Evolutionary conservation across 805 yeast genomes (phyloP).

Genomic region (Candida morakotiae): DNA sequence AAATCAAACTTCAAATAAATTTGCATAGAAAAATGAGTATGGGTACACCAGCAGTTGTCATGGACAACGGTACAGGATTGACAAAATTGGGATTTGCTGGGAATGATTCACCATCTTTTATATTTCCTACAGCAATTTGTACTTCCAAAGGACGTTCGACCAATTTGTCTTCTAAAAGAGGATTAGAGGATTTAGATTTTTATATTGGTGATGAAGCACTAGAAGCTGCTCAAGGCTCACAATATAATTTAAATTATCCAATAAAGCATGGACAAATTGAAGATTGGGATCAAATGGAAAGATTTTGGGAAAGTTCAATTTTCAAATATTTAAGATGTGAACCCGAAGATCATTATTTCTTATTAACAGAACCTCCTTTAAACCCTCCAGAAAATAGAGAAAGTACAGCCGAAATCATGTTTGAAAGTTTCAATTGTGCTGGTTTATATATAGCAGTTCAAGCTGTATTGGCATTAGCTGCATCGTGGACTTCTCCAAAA

Average conservation of each 20-base stretch:
- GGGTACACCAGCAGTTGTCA: conserved; percentile 89
- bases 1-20: background rate
- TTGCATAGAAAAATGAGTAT: conserved; percentile 41
- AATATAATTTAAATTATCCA: conserved; percentile 85
- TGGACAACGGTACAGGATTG: conserved; percentile 98
- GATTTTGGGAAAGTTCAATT: conserved; percentile 97
- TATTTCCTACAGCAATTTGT: conserved; percentile 94
- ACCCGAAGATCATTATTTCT: conserved; percentile 96
- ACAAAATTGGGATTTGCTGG: conserved; percentile 99
- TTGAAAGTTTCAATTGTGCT: conserved; percentile 97
- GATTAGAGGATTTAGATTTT: conserved; percentile 91
- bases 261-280: conserved; percentile 97
- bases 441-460: conserved; percentile 98
- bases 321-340: conserved; percentile 96
- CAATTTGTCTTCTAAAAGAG: conserved; percentile 65
- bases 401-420: conserved; percentile 97
- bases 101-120: conserved; percentile 95
- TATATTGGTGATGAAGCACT: conserved; percentile 95
- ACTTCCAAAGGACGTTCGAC: conserved; percentile 53
- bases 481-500: conserved; percentile 97
- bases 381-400: conserved; percentile 99
- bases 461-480: conserved; percentile 97
- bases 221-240: conserved; percentile 84
- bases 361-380: conserved; percentile 95
- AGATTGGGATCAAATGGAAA: conserved; percentile 99